These are phyloP conservation scores for Xylaria sp. DNA, from an alignment of 2,329 filamentous ascomycete genomes.

Conservation along the genomic window DNA sequence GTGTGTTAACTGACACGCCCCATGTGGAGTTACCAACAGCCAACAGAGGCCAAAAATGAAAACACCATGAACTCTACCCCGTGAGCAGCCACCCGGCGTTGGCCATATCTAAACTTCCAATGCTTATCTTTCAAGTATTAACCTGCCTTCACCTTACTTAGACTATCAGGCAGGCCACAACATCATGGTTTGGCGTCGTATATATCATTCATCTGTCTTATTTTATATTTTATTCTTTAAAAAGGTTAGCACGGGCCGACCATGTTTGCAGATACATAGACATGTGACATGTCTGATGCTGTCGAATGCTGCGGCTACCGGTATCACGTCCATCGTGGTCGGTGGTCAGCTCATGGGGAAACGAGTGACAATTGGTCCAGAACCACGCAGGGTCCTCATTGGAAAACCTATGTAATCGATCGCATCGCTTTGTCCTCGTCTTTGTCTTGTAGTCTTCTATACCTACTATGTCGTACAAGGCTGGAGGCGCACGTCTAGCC, in stretches of 20 bases:
- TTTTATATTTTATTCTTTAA: too few relatives aligned
- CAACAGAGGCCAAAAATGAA: background rate
- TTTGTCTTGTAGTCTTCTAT: background rate
- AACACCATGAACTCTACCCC: background rate
- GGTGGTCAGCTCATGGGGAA: background rate
- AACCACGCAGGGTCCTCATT: background rate
- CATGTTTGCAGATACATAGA: background rate
- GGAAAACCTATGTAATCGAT: background rate
- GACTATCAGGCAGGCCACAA: too few relatives aligned
- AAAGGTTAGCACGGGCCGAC: background rate
- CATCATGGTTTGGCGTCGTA: too few relatives aligned
- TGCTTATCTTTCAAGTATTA: too few relatives aligned
- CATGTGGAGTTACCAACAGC: constrained; percentile 4
- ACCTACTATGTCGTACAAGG: constrained; percentile 10
- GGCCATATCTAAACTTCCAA: background rate
- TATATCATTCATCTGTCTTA: background rate
- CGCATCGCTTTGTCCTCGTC: background rate
- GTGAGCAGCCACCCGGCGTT: background rate
- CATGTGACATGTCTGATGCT: background rate
- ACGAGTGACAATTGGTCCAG: background rate
- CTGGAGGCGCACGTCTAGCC: constrained; percentile 9
- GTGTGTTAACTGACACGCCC: constrained; percentile 1
- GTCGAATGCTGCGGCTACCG: background rate
- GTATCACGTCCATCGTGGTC: background rate
- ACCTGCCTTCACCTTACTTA: too few relatives aligned